phyloP scores from a whole-genome alignment of 768 basidiomycete genomes.

The Clavulina sp. region DNA sequence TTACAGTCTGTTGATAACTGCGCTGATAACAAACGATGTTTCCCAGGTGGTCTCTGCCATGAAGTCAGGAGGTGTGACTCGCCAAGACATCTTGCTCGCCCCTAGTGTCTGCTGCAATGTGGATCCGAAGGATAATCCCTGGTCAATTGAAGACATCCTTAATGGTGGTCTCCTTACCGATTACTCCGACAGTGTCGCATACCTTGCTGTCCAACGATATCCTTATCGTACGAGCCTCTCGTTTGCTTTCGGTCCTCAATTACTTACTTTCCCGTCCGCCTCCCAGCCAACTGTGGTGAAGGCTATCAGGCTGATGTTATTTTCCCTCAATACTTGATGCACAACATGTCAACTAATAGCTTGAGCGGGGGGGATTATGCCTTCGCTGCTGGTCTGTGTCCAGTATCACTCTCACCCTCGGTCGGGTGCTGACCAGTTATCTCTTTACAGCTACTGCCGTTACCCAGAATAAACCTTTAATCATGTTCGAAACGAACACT shows the following conservation, averaged over 20 bases:
- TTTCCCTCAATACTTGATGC: neutral
- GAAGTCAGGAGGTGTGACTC: neutral
- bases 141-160: slow-evolving; percentile 27
- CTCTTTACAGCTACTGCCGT: slow-evolving; percentile 20
- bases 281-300: neutral
- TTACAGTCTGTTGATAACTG: neutral
- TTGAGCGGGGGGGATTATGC: neutral
- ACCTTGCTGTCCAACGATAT: neutral
- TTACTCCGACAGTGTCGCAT: neutral
- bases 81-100: slow-evolving; percentile 31
- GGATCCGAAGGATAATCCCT: slow-evolving; percentile 13
- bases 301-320: neutral
- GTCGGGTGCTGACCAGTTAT: neutral
- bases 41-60: neutral
- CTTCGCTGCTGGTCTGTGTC: neutral
- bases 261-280: neutral
- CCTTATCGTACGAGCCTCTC: neutral
- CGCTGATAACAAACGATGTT: neutral
- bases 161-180: slow-evolving; percentile 17
- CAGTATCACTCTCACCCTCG: neutral
- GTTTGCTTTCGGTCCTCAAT: too few species aligned
- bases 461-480: slow-evolving; percentile 23
- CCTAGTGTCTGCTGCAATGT: slow-evolving; percentile 40
- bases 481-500: slow-evolving; percentile 54
- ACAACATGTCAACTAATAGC: neutral